Evolutionary conservation across 352 stramenopile genomes (phyloP).

Genomic region (Globisporangium megalacanthum): DNA sequence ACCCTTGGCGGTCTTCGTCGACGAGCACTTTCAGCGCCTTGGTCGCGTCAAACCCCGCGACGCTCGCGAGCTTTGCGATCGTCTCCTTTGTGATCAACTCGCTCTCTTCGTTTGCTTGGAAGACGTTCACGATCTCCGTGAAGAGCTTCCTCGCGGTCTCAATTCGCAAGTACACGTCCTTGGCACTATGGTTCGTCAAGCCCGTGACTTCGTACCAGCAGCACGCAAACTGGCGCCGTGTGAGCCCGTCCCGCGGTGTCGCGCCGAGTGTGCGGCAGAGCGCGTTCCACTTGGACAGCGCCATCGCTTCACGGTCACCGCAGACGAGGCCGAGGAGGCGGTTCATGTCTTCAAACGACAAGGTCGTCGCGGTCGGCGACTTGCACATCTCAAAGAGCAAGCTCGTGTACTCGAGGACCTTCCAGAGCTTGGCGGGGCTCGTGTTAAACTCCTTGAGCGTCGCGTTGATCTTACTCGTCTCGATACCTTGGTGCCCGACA

Average conservation of each 20-base stretch:
- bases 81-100: conserved; percentile 31
- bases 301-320: conserved; percentile 26
- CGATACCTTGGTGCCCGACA: conserved; percentile 39
- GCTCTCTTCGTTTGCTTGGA: conserved; percentile 27
- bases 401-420: conserved; percentile 53
- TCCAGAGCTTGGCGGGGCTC: conserved; percentile 33
- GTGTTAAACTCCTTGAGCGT: conserved; percentile 48
- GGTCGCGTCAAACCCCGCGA: conserved; percentile 23
- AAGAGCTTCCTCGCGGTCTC: conserved; percentile 46
- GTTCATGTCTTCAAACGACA: conserved; percentile 31
- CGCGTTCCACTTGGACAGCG: conserved; percentile 21
- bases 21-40: conserved; percentile 23
- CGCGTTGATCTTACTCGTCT: conserved; percentile 30
- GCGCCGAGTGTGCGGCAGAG: conserved; percentile 35
- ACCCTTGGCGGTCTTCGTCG: conserved; percentile 16
- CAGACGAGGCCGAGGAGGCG: conserved; percentile 31
- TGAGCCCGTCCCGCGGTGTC: conserved; percentile 27
- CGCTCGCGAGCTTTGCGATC: conserved; percentile 25
- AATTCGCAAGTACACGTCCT: conserved; percentile 41
- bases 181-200: conserved; percentile 27
- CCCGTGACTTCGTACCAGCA: conserved; percentile 45
- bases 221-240: conserved; percentile 45
- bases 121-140: conserved; percentile 32
- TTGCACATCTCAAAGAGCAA: conserved; percentile 46
- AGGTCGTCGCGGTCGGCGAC: conserved; percentile 12